Evolutionary conservation across 192 early-diverging fungal species (phyloP).

Genomic region (Dissophora ornata): DNA sequence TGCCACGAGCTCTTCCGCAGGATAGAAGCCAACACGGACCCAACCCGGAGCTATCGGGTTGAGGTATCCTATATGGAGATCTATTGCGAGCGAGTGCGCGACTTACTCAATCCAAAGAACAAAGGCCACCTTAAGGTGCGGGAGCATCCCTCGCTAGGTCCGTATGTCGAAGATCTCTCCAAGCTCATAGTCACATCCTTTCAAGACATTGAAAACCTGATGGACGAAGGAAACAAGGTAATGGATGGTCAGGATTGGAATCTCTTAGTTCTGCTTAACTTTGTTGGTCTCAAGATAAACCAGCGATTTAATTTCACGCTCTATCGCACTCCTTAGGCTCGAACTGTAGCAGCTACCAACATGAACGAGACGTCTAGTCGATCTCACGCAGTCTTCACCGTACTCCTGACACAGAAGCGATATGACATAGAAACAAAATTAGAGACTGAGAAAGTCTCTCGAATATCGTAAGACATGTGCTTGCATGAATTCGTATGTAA

Average conservation of each 20-base stretch:
- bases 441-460: slow-evolving; percentile 78
- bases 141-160: slow-evolving; percentile 81
- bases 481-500: no score
- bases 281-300: no score
- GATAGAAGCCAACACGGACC: slow-evolving; percentile 60
- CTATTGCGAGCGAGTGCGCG: slow-evolving; percentile 86
- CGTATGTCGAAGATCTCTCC: slow-evolving; percentile 94
- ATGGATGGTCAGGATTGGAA: not conserved
- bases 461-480: slow-evolving; percentile 65
- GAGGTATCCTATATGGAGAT: slow-evolving; percentile 94
- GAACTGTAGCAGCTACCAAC: slow-evolving; percentile 92
- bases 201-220: slow-evolving; percentile 75
- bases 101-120: slow-evolving; percentile 82
- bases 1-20: slow-evolving; percentile 82
- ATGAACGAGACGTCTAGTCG: slow-evolving; percentile 95
- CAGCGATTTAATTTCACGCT: no score
- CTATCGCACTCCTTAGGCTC: slow-evolving; percentile 69
- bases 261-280: not conserved
- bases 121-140: slow-evolving; percentile 83
- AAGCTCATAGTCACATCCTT: slow-evolving; percentile 83
- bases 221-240: slow-evolving; percentile 86
- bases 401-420: slow-evolving; percentile 76
- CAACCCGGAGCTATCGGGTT: slow-evolving; percentile 67
- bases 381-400: slow-evolving; percentile 87
- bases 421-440: slow-evolving; percentile 62